These are phyloP conservation scores for Arthrocladium fulminans DNA, from an alignment of 2,329 filamentous ascomycete genomes.

Conservation along the genomic window DNA sequence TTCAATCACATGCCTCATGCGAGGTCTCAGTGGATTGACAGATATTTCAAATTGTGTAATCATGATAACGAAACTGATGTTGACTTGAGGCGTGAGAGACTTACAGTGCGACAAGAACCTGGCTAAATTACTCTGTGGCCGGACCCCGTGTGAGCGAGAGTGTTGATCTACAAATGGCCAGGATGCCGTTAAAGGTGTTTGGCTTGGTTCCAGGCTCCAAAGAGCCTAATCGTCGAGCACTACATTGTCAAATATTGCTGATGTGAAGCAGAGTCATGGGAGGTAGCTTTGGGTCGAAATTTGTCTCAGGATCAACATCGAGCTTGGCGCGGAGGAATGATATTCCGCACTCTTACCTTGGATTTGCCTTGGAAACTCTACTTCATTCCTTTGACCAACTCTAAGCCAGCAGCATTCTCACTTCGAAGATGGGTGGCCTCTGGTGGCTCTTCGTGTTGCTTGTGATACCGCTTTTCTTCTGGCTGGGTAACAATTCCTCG, in stretches of 20 bases:
- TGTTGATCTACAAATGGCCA: no score
- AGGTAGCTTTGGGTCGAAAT: background rate
- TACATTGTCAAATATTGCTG: background rate
- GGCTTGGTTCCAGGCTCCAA: background rate
- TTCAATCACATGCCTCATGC: slow-evolving; percentile 38
- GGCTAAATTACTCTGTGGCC: no score
- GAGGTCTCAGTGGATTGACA: slow-evolving; percentile 72
- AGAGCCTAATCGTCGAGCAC: background rate
- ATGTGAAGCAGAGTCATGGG: background rate
- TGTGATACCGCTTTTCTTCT: slow-evolving; percentile 15
- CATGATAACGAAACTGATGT: slow-evolving; percentile 40
- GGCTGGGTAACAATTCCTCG: slow-evolving; percentile 13
- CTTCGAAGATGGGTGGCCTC: slow-evolving; percentile 15
- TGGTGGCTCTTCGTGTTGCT: slow-evolving; percentile 15
- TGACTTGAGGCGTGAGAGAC: background rate
- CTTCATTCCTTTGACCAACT: no score
- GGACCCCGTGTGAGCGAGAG: no score
- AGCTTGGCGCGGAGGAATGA: background rate
- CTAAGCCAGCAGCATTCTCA: no score
- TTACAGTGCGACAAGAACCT: background rate
- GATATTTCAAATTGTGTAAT: slow-evolving; percentile 53
- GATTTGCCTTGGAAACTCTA: no score
- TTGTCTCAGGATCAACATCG: background rate
- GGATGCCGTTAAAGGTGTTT: no score
- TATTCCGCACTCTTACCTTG: background rate